These are phyloP conservation scores for Neurospora cerealis DNA, from an alignment of 495 filamentous ascomycete genomes.

Conservation along the genomic window DNA sequence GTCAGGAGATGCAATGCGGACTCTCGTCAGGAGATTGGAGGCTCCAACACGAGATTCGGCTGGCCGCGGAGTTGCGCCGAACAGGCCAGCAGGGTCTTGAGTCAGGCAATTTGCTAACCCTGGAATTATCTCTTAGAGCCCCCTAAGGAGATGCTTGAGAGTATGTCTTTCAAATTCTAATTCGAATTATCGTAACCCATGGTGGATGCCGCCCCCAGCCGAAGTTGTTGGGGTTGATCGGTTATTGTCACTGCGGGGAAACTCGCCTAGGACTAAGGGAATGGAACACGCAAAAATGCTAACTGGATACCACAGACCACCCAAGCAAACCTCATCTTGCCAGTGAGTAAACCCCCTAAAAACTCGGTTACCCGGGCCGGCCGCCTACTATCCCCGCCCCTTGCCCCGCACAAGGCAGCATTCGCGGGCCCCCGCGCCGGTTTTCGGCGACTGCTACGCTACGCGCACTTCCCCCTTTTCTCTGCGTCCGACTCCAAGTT, in stretches of 20 bases:
- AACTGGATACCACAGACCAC: slow-evolving; percentile 38
- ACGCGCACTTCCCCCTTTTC: neutral
- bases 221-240: slow-evolving; percentile 11
- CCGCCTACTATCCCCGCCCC: neutral
- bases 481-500: neutral
- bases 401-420: neutral
- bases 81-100: neutral
- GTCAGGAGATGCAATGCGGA: neutral
- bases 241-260: slow-evolving; percentile 13
- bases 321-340: slow-evolving; percentile 47
- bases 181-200: neutral
- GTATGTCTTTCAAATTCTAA: slow-evolving; percentile 33
- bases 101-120: slow-evolving; percentile 3
- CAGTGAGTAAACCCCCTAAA: slow-evolving; percentile 27
- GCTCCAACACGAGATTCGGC: neutral
- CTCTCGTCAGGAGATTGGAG: neutral
- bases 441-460: neutral
- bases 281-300: slow-evolving; percentile 15
- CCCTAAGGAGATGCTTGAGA: slow-evolving; percentile 49
- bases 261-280: slow-evolving; percentile 16
- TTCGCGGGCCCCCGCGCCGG: neutral
- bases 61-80: neutral
- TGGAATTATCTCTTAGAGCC: slow-evolving; percentile 28
- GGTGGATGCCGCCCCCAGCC: neutral
- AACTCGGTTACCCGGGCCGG: neutral